phyloP scores from a whole-genome alignment of 2,329 filamentous ascomycete species.

The Ascochyta rabiei region DNA sequence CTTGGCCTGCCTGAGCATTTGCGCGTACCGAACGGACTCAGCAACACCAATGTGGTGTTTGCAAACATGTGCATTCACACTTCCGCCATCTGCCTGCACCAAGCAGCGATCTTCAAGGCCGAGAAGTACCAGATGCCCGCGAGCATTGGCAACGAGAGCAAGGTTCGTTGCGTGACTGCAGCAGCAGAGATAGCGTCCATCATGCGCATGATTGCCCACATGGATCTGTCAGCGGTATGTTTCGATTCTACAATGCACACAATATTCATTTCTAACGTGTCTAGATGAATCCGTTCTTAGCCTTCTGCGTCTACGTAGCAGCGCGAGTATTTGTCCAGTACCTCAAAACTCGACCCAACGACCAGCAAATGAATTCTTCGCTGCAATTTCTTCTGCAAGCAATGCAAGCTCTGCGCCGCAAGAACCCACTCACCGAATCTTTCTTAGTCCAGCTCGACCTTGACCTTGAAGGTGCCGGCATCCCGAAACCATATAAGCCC shows the following conservation, averaged over 20 bases:
- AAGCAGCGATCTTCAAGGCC: conserved; percentile 96
- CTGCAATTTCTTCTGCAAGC: conserved; percentile 89
- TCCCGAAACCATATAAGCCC: conserved; percentile 57
- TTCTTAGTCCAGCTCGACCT: conserved; percentile 93
- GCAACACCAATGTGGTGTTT: conserved; percentile 85
- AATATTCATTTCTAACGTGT: conserved; percentile 22
- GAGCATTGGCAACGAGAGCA: conserved; percentile 85
- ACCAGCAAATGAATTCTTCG: conserved; percentile 77
- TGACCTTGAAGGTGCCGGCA: conserved; percentile 77
- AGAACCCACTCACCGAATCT: conserved; percentile 90
- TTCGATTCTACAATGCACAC: conserved; percentile 16
- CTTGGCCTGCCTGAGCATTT: conserved; percentile 81
- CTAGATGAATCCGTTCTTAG: conserved; percentile 94
- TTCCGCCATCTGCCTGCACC: conserved; percentile 95
- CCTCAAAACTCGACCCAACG: conserved; percentile 89
- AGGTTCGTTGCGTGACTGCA: conserved; percentile 88
- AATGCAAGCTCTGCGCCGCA: conserved; percentile 85
- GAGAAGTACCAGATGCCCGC: conserved; percentile 82
- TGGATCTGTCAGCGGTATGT: conserved; percentile 81
- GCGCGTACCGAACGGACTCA: conserved; percentile 76
- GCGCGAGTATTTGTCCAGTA: conserved; percentile 95
- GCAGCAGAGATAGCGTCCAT: conserved; percentile 93
- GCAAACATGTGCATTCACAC: conserved; percentile 97
- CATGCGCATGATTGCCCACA: conserved; percentile 92
- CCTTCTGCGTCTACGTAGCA: conserved; percentile 95